Percentiles rank a stretch among this genome's conserved stretches.
Evolutionary conservation across 1,284 basidiomycete genomes (phyloP).

Genomic region (Golubevia pallescens): DNA sequence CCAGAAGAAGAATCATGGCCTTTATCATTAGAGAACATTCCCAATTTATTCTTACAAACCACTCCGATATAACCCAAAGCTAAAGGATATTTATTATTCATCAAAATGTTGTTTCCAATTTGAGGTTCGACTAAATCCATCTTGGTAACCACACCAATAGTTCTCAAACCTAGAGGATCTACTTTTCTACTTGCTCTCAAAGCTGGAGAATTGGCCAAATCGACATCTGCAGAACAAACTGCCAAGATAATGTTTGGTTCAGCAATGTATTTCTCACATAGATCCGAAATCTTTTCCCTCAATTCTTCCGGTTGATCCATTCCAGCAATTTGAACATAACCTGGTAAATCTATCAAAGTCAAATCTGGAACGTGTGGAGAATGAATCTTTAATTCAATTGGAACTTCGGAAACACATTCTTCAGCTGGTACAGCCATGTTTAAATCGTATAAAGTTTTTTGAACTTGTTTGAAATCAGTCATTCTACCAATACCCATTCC

Average conservation of each 20-base stretch:
- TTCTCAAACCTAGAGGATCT: constrained; percentile 90
- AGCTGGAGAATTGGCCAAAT: constrained; percentile 96
- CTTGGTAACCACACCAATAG: constrained; percentile 98
- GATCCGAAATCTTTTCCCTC: constrained; percentile 84
- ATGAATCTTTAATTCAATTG: constrained; percentile 95
- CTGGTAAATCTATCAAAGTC: constrained; percentile 94
- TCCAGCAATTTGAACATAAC: constrained; percentile 93
- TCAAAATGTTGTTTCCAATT: constrained; percentile 79
- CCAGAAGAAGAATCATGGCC: constrained; percentile 34
- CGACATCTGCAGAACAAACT: constrained; percentile 96
- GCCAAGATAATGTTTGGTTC: constrained; percentile 98
- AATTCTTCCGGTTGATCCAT: constrained; percentile 94
- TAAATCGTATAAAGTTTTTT: constrained; percentile 89
- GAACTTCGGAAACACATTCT: constrained; percentile 89
- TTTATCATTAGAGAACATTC: constrained; percentile 27
- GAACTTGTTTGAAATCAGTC: constrained; percentile 85
- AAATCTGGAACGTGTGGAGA: constrained; percentile 95
- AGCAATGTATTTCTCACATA: constrained; percentile 96
- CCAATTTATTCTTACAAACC: constrained; percentile 70
- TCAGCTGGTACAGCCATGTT: constrained; percentile 89
- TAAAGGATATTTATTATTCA: constrained; percentile 93
- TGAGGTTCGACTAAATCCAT: constrained; percentile 94
- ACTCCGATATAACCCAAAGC: constrained; percentile 97
- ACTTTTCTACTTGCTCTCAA: constrained; percentile 89
- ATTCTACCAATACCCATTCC: constrained; percentile 85